These are phyloP conservation scores for Pseudocercospora musae DNA, from an alignment of 2,329 filamentous ascomycete species.

Conservation along the genomic window DNA sequence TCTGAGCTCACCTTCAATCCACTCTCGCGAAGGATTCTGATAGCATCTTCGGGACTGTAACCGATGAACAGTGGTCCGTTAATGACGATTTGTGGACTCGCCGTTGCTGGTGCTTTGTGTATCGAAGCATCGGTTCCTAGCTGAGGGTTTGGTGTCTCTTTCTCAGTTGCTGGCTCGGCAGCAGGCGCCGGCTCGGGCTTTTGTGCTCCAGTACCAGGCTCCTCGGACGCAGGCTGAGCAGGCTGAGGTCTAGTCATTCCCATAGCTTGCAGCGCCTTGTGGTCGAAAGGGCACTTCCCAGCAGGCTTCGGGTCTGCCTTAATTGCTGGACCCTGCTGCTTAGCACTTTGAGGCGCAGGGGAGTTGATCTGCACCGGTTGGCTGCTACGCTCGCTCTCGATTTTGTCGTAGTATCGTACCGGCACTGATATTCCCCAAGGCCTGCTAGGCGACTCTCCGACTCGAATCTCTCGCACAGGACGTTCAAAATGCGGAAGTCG, in stretches of 20 bases:
- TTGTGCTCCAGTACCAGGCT: background rate
- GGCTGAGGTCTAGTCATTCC: conserved; percentile 1
- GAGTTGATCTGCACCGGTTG: conserved; percentile 51
- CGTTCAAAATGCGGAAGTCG: conserved; percentile 77
- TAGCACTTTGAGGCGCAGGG: conserved; percentile 37
- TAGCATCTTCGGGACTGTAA: conserved; percentile 79
- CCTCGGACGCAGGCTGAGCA: background rate
- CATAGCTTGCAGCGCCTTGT: conserved; percentile 6
- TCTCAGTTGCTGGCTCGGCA: background rate
- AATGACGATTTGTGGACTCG: conserved; percentile 71
- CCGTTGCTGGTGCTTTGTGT: background rate
- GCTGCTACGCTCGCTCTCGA: conserved; percentile 38
- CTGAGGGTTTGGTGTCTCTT: background rate
- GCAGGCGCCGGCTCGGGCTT: background rate
- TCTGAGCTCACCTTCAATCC: conserved; percentile 16
- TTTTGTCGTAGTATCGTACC: conserved; percentile 42
- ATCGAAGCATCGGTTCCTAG: background rate
- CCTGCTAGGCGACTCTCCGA: conserved; percentile 87
- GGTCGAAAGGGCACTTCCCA: conserved; percentile 26
- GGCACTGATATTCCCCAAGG: conserved; percentile 92
- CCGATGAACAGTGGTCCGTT: conserved; percentile 93
- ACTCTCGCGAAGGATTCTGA: conserved; percentile 62
- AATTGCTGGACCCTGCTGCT: conserved; percentile 3
- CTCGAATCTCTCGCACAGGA: conserved; percentile 80
- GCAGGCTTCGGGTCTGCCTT: conserved; percentile 8